Evolutionary conservation across 331 rosid genomes (phyloP), one percentile per base, ranked within the genome.

Genomic region (Stylosanthes scabra): DNA sequence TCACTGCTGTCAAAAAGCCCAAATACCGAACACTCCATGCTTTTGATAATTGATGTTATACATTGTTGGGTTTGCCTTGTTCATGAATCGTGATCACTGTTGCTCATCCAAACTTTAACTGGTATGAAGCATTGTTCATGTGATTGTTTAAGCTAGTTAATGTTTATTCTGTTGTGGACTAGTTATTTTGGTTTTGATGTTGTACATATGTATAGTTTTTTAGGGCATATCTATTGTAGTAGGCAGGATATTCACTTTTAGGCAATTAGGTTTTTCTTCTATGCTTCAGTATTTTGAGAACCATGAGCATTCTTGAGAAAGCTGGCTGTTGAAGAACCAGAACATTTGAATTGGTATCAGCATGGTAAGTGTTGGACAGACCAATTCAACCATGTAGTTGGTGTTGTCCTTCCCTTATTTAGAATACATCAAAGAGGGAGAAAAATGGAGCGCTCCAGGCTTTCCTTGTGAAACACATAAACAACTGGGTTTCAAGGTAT

Each of bases 321-420:
- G 4, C 5, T 66, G 40, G 44, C 50, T 66, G 20, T 66, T 16
- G 99, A 95, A 81, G 99, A 95, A 81, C 99, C 97, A 16, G 97
- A 95, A 76, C 99, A 95, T 69, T 90, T 95, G 62, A 92, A 92
- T 82, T 95, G 99, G 99, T 95, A 95, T 78, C 97, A 95, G 83
- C 99, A 95, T 50, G 99, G 99, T 34, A 92, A 25, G 72, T 91
- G 99, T 31, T 95, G 99, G 99, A 92, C 96, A 0, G 97, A 92
- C 78, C 92, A 92, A 81, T 95, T 95, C 88, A 92, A 86, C 83
- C 96, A 92, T 77, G 99, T 95, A 80, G 97, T 95, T 72, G 99
- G 99, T 12, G 66, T 95, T 76, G 99, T 95, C 39, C 99, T 92
- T 83, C 92, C 99, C 92, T 82, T 95, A 95, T 86, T 83, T 92